Conservation (phyloP, 805 yeast species). For the Saccharomycopsis fermentans region DNA sequence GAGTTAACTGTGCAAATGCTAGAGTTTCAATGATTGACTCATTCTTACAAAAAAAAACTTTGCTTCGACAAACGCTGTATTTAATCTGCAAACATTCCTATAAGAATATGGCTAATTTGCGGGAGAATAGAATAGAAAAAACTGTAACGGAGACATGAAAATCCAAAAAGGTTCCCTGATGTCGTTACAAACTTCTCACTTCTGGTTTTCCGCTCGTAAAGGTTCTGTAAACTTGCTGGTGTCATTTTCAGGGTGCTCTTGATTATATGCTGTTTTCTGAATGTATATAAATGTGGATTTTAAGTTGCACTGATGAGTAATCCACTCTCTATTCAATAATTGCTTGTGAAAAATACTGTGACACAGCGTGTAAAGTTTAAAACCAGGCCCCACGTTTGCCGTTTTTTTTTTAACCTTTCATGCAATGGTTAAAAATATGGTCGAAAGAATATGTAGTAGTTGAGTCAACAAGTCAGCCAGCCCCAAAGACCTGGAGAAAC, state of each 20-base stretch:
- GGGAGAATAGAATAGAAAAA: too few relatives aligned
- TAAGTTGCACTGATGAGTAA: neutral
- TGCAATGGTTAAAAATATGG: neutral
- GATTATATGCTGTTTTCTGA: neutral
- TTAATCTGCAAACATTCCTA: too few relatives aligned
- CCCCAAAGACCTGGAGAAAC: too few relatives aligned
- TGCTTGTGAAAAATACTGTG: too few relatives aligned
- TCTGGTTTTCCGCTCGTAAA: too few relatives aligned
- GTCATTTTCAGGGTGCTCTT: too few relatives aligned
- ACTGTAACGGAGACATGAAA: too few relatives aligned
- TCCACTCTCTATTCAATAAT: neutral
- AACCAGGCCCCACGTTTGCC: neutral
- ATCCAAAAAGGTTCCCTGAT: too few relatives aligned
- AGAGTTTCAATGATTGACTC: neutral
- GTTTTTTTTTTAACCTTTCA: neutral
- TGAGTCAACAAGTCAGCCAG: neutral
- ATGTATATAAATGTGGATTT: neutral
- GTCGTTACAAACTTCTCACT: too few relatives aligned
- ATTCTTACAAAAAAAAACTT: neutral
- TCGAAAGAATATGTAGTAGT: too few relatives aligned
- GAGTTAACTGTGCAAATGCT: neutral
- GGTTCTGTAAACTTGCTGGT: too few relatives aligned
- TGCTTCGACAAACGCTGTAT: neutral
- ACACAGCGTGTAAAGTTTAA: neutral
- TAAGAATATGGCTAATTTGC: too few relatives aligned